These are phyloP conservation scores for Colletotrichum musae DNA, from an alignment of 2,329 filamentous ascomycete genomes.

Conservation along the genomic window DNA sequence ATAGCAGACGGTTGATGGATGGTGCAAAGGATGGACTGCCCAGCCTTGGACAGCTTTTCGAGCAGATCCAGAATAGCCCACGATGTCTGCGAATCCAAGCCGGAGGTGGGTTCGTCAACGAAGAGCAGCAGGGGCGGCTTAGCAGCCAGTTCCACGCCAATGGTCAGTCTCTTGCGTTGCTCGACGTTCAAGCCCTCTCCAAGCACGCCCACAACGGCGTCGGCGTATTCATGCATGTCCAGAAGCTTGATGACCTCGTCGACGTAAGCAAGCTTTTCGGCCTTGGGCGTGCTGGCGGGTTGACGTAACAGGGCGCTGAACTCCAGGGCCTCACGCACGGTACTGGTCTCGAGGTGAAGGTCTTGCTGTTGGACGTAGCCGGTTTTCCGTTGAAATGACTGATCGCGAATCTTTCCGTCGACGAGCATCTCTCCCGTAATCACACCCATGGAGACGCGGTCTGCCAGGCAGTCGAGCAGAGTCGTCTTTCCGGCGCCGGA, in stretches of 20 bases:
- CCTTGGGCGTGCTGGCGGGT: constrained; percentile 65
- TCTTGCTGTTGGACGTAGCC: constrained; percentile 79
- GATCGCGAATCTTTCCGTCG: constrained; percentile 74
- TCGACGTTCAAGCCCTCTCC: constrained; percentile 68
- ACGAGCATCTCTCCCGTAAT: constrained; percentile 77
- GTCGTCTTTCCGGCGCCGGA: constrained; percentile 62
- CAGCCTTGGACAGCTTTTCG: constrained; percentile 71
- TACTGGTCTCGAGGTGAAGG: constrained; percentile 46
- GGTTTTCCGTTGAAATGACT: constrained; percentile 77
- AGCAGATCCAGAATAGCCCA: constrained; percentile 82
- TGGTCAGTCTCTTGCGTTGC: constrained; percentile 73
- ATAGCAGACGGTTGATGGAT: constrained; percentile 44
- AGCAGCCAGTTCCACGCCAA: constrained; percentile 82
- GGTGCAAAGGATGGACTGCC: constrained; percentile 59
- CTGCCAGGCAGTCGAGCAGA: constrained; percentile 72
- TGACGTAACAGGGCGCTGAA: constrained; percentile 79
- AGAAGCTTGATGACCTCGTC: constrained; percentile 50
- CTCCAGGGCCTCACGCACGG: constrained; percentile 74
- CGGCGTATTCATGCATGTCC: constrained; percentile 74
- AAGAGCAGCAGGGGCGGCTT: constrained; percentile 81
- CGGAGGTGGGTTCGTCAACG: constrained; percentile 83
- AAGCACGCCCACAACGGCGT: constrained; percentile 77
- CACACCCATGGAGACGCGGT: constrained; percentile 78
- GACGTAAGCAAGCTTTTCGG: constrained; percentile 48
- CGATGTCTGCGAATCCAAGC: constrained; percentile 81